phyloP scores from a whole-genome alignment of 169 alveolate species.

The Cryptosporidium muris region DNA sequence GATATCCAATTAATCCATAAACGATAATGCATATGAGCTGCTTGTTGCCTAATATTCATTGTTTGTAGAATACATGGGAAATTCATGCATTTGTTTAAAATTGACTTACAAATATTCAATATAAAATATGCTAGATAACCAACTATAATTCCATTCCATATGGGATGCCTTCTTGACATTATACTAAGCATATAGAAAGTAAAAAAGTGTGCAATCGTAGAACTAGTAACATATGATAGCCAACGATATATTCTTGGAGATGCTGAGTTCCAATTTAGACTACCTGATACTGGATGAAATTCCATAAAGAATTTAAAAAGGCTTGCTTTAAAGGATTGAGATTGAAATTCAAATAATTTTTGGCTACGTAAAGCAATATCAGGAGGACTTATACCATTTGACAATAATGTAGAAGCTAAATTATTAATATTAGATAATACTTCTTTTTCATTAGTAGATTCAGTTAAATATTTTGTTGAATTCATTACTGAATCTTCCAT shows the following conservation, averaged over 20 bases:
- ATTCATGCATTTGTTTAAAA: conserved; percentile 26
- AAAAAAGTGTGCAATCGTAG: conserved; percentile 45
- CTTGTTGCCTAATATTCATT: conserved; percentile 46
- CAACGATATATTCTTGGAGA: conserved; percentile 63
- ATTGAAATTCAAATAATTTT: conserved; percentile 30
- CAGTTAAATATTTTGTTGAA: conserved; percentile 25
- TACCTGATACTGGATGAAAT: conserved; percentile 40
- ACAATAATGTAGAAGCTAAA: conserved; percentile 13
- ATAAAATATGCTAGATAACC: conserved; percentile 67
- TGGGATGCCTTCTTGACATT: conserved; percentile 29
- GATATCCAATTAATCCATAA: conserved; percentile 57
- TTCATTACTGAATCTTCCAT: conserved; percentile 36
- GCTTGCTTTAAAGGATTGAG: conserved; percentile 12
- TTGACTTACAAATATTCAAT: conserved; percentile 30
- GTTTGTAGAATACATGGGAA: conserved; percentile 14
- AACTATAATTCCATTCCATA: conserved; percentile 53
- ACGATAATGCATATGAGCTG: conserved; percentile 43
- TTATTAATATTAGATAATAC: background rate
- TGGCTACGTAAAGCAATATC: conserved; percentile 44
- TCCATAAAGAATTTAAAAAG: conserved; percentile 31
- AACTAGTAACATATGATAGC: conserved; percentile 61
- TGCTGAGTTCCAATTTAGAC: conserved; percentile 55
- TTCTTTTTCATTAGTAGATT: background rate
- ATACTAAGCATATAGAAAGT: conserved; percentile 32
- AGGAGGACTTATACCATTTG: conserved; percentile 57